Base-by-base conservation (phyloP, 441 rosid genomes). In the Omphalea diandra region DNA sequence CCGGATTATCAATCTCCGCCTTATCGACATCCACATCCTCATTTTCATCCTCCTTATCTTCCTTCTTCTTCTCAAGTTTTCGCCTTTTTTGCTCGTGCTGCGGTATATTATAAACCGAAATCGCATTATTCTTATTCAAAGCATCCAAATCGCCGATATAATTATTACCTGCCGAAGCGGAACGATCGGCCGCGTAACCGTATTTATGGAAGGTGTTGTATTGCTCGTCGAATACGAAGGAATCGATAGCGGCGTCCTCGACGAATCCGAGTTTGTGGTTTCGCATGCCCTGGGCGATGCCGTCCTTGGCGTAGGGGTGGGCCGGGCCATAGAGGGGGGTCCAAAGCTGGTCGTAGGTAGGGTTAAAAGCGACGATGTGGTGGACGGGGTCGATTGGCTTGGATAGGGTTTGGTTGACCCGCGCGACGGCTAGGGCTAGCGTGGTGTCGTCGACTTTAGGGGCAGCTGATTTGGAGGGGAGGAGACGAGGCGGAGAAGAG, bases 241-340 rank as follows among this genome's bases (percentile, higher is more conserved):
- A 86, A 1, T 81, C 91, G 60, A 96, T 88, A 38, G 95, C 83
- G 15, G 96, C 99, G 46, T 96, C 96, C 74, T 96, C 99, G 5
- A 93, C 98, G 73, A 83, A 96, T 68, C 99, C 98, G 27, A 89
- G 89, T 83, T 96, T 96, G 83, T 93, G 98, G 77, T 93, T 93
- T 17, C 99, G 90, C 98, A 91, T 89, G 67, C 97, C 99, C 65
- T 91, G 97, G 4, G 99, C 95, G 47, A 93, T 82, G 10, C 99
- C 99, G 47, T 91, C 97, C 81, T 90, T 89, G 38, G 98, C 98
- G 81, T 85, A 91, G 4, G 99, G 98, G 76, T 93, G 98, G 18
- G 95, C 81, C 2, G 98, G 98, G 49, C 98, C 97, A 11, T 70
- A 59, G 66, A 93, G 90, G 9, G 98, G 99, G 53, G 99, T 91